Evolutionary conservation across 225 moss, liverwort and hornwort species (phyloP).

Genomic region (Antitrichia curtipendula): DNA sequence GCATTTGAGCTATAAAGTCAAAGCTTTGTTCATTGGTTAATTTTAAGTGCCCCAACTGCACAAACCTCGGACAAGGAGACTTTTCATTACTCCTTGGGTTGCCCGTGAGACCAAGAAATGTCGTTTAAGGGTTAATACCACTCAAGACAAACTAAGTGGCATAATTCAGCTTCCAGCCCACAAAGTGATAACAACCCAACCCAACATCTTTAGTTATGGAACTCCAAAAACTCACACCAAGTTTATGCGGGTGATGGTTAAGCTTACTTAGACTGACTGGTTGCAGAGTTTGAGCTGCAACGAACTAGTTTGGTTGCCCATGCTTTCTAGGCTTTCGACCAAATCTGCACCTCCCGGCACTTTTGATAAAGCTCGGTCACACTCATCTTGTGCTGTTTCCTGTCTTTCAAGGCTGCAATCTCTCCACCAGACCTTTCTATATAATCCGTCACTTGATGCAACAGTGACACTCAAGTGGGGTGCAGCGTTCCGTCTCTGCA

Average conservation of each 20-base stretch:
- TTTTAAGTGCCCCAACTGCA: accelerated
- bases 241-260: no score
- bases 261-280: neutral
- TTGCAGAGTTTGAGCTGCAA: neutral
- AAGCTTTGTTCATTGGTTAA: neutral
- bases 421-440: neutral
- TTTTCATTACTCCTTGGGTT: neutral
- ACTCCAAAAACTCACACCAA: no score
- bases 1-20: neutral
- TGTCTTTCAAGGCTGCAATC: neutral
- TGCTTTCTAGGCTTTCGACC: slow-evolving; percentile 6
- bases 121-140: neutral
- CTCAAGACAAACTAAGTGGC: neutral
- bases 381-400: neutral
- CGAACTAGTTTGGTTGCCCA: slow-evolving; percentile 7
- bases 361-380: neutral
- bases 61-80: accelerated
- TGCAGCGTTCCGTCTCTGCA: neutral
- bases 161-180: no score
- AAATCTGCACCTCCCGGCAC: slow-evolving; percentile 10
- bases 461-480: neutral
- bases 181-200: neutral
- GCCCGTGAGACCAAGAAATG: accelerated
- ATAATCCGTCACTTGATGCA: neutral
- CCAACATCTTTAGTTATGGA: no score